Base-by-base conservation (phyloP, 306 rosid genomes). In the Astragalus glycyphyllos region DNA sequence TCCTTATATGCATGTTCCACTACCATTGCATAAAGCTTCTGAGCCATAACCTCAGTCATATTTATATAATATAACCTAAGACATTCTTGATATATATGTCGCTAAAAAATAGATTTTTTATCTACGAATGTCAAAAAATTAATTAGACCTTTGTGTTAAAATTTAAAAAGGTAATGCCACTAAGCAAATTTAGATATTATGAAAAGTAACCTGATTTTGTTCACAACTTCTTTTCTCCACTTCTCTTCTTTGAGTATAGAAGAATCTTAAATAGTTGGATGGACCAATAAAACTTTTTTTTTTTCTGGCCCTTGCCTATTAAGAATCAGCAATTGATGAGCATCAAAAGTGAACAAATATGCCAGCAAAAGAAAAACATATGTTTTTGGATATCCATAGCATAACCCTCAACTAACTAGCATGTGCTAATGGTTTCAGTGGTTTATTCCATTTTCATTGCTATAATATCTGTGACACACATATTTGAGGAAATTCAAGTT, bases 181-280 rank as follows among this genome's bases (percentile, higher is more conserved):
- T 37, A 34, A 41, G 35, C 53, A 63, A 23, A 32, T 20, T 42
- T 53, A 17, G 71, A 62, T 54, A 54, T 54, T 60, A 65, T 56
- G n/a, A 46, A 44, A 66, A 70, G 44, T 13, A 53, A 54, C 44
- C 34, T 58, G 69, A 41, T 29, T 45, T 58, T 48, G 17, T 63
- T 48, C 41, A 40, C 78, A 71, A 11, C 64, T 48, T 71, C 48
- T 78, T 29, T 71, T 78, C 40, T 78, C 74, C 73, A 46, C 69
- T 56, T 68, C 70, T 38, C 70, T 48, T 34, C 38, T 57, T 55
- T 14, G 14, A 57, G 57, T 44, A 37, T 10, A 7, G 11, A 65
- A 66, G 46, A 68, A 68, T 68, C 71, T 68, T 17, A 41, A 58
- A 40, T 68, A 10, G 64, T 58, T 32, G 29, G 41, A 55, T 10